phyloP scores from a whole-genome alignment of 352 stramenopile genomes.

The Globisporangium canariense region DNA sequence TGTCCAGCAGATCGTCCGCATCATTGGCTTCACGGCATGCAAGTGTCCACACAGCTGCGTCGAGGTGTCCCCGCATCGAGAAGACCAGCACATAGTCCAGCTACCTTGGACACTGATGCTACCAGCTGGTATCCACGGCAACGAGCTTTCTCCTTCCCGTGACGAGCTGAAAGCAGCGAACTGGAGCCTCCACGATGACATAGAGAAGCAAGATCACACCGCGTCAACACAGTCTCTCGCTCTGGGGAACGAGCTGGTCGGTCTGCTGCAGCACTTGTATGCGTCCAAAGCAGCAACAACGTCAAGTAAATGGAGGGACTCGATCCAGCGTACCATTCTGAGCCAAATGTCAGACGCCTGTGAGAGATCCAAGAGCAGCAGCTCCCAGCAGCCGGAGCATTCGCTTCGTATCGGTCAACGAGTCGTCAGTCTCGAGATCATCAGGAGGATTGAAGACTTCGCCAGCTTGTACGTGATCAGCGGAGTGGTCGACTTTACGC shows the following conservation, averaged over 20 bases:
- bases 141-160: constrained; percentile 21
- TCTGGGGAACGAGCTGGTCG: constrained; percentile 13
- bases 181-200: constrained; percentile 8
- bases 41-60: constrained; percentile 19
- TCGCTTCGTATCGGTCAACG: constrained; percentile 25
- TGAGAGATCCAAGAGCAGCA: not conserved
- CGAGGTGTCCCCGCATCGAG: not conserved
- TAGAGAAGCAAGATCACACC: constrained; percentile 2
- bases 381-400: not conserved
- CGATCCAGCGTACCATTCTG: constrained; percentile 9
- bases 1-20: constrained; percentile 41
- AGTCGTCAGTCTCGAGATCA: constrained; percentile 11
- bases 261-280: constrained; percentile 12
- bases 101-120: constrained; percentile 32
- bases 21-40: constrained; percentile 40
- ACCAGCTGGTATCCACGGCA: constrained; percentile 28
- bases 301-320: constrained; percentile 8
- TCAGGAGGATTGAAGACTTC: constrained; percentile 25
- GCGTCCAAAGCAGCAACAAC: not conserved
- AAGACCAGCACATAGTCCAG: not conserved
- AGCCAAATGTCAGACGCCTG: not conserved
- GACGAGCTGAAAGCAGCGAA: constrained; percentile 4
- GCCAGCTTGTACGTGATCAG: constrained; percentile 33
- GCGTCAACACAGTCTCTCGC: not conserved
- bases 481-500: constrained; percentile 36